Base-by-base conservation (phyloP, 2,329 filamentous ascomycete species). In the Cladosporium sp. region DNA sequence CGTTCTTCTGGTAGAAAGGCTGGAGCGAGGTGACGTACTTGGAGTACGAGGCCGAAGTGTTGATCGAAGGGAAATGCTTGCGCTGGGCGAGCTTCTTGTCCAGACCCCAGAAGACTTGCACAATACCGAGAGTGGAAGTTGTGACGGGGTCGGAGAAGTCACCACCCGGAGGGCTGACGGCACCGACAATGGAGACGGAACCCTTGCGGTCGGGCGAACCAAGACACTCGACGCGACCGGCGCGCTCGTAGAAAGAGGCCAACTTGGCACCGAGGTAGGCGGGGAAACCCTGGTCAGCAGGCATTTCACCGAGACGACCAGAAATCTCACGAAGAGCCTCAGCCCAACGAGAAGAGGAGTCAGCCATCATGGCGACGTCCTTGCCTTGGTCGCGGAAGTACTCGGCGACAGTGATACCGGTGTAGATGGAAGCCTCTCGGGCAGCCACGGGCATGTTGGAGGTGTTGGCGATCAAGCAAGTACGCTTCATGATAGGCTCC, bases 401-500 rank as follows among this genome's bases (percentile, higher is more conserved):
- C 78, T 99, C 95, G 51, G 92, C 92, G 0, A 97, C 90, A 0
- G 92, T 96, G 71, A 97, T 97, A 77, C 88, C 95, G 3, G 95
- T 99, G 82, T 99, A 99, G 78, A 99, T 99, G 71, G 95, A 99
- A 66, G 95, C 95, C 81, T 99, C 95, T 83, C 95, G 92, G 68
- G 95, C 95, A 70, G 95, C 95, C 76, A 99, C 95, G 69, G 95
- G 95, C 95, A 99, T 99, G 86, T 99, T 99, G 74, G 95, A 99
- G 52, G 95, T 99, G 83, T 99, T 99, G 80, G 95, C 95, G 77
- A 99, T 98, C 68, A 99, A 86, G 26, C 93, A 96, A 18, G 95
- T 99, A 79, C 95, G 94, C 88, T 99, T 99, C 95, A 99, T 99
- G 84, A 99, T 99, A 73, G 94, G 93, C 80, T 99, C 95, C 82